Evolutionary conservation across 2,329 filamentous ascomycete species (phyloP), one percentile per base, ranked within the genome.

Genomic region (Grosmannia serpens): DNA sequence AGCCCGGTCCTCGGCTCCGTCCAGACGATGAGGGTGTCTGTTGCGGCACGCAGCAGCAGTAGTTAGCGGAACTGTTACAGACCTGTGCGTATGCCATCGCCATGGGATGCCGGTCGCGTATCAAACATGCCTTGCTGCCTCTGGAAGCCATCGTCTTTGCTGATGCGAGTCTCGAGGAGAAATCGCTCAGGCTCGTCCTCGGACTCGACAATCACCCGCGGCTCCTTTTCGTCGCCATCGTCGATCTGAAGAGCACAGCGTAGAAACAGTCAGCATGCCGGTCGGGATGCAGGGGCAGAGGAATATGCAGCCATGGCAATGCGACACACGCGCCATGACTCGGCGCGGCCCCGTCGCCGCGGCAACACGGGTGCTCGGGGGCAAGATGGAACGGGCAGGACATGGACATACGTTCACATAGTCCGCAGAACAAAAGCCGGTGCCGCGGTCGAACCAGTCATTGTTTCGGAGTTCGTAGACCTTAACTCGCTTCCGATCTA

Each of bases 371-470:
- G 46, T 31, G 54, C 33, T 53, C 53, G 26, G 46, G 24, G 31
- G 13, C 9, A 27, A 4, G 49, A 11, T 29, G 29, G 7, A 26
- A 44, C 27, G 4, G 11, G 41, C 10, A 51, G 24, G 24, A 9
- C 5, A 27, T 5, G 26, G 29, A 71, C 87, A 71, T 82, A 94
- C 88, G 71, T 85, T 81, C 63, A 86, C 75, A 64, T 88, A 82
- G 64, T 85, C 81, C 53, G 91, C 91, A 61, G 84, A 89, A 72
- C 94, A 97, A 73, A 96, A 96, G 62, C 94, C 94, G 53, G 94
- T 99, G 64, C 94, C 94, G 68, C 92, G 83, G 75, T 99, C 94
- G 71, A 92, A 96, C 94, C 94, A 99, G 83, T 97, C 94, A 80
- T 95, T 96, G 75, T 96, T 91, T 73, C 89, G 90, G 68, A 99